phyloP scores from a whole-genome alignment of 129 eudicot species.

The Flaveria robusta region DNA sequence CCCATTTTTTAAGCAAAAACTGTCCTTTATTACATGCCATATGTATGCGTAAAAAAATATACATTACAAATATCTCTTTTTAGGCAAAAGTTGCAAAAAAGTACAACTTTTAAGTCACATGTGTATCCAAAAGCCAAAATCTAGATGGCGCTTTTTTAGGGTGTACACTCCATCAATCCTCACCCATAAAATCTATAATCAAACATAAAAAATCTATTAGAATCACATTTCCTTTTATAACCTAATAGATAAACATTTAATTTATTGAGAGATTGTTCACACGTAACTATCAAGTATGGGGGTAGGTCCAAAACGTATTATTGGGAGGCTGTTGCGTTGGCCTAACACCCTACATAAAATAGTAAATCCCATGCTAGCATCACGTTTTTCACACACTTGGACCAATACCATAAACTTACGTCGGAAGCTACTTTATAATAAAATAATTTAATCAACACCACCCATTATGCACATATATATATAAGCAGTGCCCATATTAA shows the following conservation, averaged over 20 bases:
- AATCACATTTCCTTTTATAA: not conserved
- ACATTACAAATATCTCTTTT: not conserved
- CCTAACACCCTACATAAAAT: conserved; percentile 22
- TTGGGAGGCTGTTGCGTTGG: conserved; percentile 30
- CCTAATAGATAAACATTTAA: not conserved
- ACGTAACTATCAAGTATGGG: conserved; percentile 9
- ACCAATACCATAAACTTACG: conserved; percentile 33
- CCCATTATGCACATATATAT: conserved; percentile 18
- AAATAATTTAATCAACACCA: not conserved
- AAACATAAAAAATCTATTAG: not conserved
- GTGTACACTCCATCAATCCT: conserved; percentile 1
- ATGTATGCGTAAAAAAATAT: not conserved
- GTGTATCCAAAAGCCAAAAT: not conserved
- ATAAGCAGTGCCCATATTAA: conserved; percentile 11
- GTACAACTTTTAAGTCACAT: conserved; percentile 20
- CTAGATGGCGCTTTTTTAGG: conserved; percentile 13
- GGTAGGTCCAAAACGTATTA: not conserved
- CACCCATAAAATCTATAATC: not conserved
- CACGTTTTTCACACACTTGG: conserved; percentile 36
- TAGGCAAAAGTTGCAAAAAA: conserved; percentile 6
- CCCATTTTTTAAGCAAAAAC: not conserved
- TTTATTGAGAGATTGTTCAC: not conserved
- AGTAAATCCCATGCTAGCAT: conserved; percentile 27
- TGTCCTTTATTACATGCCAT: not conserved
- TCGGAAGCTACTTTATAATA: conserved; percentile 6